Evolutionary conservation across 495 filamentous ascomycete genomes (phyloP).

Genomic region (Alectoria sarmentosa): DNA sequence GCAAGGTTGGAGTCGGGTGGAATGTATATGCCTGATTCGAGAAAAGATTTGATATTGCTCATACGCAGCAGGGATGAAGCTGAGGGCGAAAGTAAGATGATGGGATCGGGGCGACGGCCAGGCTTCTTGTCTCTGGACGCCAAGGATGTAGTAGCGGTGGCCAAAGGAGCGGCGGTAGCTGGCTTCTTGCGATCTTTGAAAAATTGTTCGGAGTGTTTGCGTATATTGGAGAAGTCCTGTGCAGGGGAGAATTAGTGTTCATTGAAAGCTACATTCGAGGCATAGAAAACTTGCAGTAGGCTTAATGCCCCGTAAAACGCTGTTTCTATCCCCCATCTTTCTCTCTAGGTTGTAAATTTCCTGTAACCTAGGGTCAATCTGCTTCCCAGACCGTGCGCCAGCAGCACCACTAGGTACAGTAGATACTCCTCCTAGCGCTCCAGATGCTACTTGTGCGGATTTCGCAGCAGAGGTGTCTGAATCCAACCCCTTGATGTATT

Average conservation of each 20-base stretch:
- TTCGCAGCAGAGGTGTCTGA: conserved; percentile 44
- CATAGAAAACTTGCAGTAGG: conserved; percentile 58
- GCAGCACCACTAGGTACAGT: conserved; percentile 41
- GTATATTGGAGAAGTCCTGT: conserved; percentile 92
- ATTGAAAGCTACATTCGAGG: background rate
- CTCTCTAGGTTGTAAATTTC: conserved; percentile 89
- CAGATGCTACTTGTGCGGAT: conserved; percentile 37
- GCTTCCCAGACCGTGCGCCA: conserved; percentile 49
- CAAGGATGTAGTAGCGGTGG: conserved; percentile 33
- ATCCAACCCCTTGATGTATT: conserved; percentile 81
- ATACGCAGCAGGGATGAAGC: conserved; percentile 95
- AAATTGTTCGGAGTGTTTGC: conserved; percentile 77
- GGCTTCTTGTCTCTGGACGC: conserved; percentile 45
- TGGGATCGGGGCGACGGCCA: conserved; percentile 71
- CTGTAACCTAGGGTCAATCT: conserved; percentile 69
- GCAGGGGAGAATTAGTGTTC: conserved; percentile 22
- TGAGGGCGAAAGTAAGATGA: conserved; percentile 97
- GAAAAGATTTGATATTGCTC: conserved; percentile 94
- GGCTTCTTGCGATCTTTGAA: conserved; percentile 44
- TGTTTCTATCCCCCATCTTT: conserved; percentile 88
- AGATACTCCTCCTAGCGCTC: conserved; percentile 36
- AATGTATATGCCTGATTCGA: conserved; percentile 74
- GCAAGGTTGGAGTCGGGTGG: conserved; percentile 62
- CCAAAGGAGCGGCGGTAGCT: conserved; percentile 33
- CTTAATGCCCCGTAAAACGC: conserved; percentile 77